Base-by-base conservation (phyloP, 768 basidiomycete genomes). In the Kwoniella bestiolae region DNA sequence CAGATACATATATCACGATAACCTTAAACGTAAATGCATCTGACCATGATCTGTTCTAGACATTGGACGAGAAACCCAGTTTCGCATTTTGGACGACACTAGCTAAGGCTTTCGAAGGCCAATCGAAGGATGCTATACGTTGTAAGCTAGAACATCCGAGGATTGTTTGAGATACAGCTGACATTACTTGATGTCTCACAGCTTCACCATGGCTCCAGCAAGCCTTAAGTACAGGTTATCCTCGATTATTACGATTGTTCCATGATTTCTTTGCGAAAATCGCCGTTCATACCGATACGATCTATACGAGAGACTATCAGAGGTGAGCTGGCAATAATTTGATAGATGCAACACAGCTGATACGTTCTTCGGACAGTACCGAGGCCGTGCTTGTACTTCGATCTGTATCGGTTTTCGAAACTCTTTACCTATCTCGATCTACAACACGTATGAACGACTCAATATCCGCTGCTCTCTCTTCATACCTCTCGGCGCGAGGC, bases 251-350 rank as follows among this genome's bases (percentile, higher is more conserved):
- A 8, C 86, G 96, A 9, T 85, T 97, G 2, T 94, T 99, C 82
- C 96, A 99, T 60, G 93, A 94, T 44, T 96, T 99, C 82, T 99
- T 99, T 78, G 88, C 90, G 31, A 94, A 94, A 79, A 92, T 98
- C 57, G 88, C 92, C 2, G 90, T 95, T 11, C 91, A 97, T 77
- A 96, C 96, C 1, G 95, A 98, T 75, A 98, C 96, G 0, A 83
- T 91, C 5, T 98, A 98, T 78, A 89, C 87, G 0, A 87, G 89
- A 57, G 84, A 86, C 0, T 86, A 90, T 55, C 96, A 99, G 82
- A 93, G 91, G 92, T 91, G 58, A 67, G 79, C 38, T 41, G 38
- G 38, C n/a, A n/a, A 67, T 31, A 11, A 26, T 56, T 38, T 58
- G 46, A 35, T 14, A 25, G 3, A 12, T 45, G 29, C 31, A 3